These are phyloP conservation scores for Meyerozyma elateridarum DNA, from an alignment of 1,139 yeast genomes.

Conservation along the genomic window DNA sequence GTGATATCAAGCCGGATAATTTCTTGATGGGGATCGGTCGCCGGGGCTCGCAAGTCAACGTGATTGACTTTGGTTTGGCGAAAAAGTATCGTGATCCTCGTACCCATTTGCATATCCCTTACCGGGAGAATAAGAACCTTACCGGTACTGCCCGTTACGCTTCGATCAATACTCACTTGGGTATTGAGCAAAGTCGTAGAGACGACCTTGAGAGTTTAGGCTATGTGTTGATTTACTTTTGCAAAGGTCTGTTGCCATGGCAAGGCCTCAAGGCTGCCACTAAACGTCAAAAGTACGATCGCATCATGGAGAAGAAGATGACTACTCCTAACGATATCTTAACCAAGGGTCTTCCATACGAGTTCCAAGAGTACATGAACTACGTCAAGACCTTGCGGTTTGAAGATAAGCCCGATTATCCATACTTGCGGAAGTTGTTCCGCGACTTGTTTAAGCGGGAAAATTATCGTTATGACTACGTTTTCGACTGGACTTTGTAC, in stretches of 20 bases:
- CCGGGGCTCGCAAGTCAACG: constrained; percentile 91
- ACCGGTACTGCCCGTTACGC: constrained; percentile 99
- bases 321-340: constrained; percentile 85
- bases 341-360: constrained; percentile 88
- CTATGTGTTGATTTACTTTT: constrained; percentile 88
- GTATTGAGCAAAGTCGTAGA: constrained; percentile 93
- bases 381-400: constrained; percentile 88
- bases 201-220: constrained; percentile 96
- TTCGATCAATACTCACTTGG: constrained; percentile 90
- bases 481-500: constrained; percentile 95
- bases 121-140: constrained; percentile 90
- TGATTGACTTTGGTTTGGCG: constrained; percentile 95
- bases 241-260: constrained; percentile 97
- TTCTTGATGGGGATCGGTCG: constrained; percentile 96
- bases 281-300: constrained; percentile 92
- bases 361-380: constrained; percentile 82
- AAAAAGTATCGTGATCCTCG: constrained; percentile 94
- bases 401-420: constrained; percentile 95
- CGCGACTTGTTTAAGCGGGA: constrained; percentile 87
- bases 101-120: constrained; percentile 92
- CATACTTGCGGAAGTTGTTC: constrained; percentile 81
- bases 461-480: constrained; percentile 88
- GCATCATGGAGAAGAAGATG: constrained; percentile 95
- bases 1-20: constrained; percentile 93
- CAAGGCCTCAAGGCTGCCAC: constrained; percentile 97